Conservation (phyloP, 2,329 filamentous ascomycete species). For the Didymosphaeria variabile region DNA sequence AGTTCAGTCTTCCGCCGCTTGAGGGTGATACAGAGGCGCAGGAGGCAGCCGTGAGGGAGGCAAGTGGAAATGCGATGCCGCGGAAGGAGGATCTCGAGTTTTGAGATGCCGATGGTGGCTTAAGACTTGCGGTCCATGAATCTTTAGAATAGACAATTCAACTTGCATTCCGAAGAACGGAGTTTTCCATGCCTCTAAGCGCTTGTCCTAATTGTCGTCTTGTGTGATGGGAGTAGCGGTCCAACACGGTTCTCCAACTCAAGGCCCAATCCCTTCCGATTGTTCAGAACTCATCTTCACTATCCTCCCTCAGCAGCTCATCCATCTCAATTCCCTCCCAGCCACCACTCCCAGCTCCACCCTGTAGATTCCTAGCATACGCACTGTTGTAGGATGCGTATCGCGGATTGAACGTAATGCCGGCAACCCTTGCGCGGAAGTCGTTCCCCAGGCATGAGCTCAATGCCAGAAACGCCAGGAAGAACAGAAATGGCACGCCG, state of each 20-base stretch:
- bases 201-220: not conserved
- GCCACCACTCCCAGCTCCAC: conserved; percentile 61
- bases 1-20: conserved; percentile 87
- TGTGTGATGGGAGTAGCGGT: not conserved
- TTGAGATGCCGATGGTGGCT: conserved; percentile 21
- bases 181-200: not conserved
- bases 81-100: conserved; percentile 73
- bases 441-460: conserved; percentile 65
- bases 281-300: conserved; percentile 32
- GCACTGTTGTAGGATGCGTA: conserved; percentile 62
- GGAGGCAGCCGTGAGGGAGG: conserved; percentile 51
- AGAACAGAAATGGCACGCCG: conserved; percentile 48
- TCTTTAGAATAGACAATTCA: not conserved
- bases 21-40: conserved; percentile 76
- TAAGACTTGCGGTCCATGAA: not conserved
- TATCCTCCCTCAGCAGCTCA: conserved; percentile 62
- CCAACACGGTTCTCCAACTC: not conserved
- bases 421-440: conserved; percentile 56
- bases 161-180: not conserved
- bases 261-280: not conserved
- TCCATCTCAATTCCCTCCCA: conserved; percentile 72
- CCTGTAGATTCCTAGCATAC: conserved; percentile 64
- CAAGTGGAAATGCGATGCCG: conserved; percentile 62
- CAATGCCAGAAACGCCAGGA: conserved; percentile 60
- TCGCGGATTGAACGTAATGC: conserved; percentile 55